Conservation (phyloP, 2,329 filamentous ascomycete species). For the Botrytis aclada region DNA sequence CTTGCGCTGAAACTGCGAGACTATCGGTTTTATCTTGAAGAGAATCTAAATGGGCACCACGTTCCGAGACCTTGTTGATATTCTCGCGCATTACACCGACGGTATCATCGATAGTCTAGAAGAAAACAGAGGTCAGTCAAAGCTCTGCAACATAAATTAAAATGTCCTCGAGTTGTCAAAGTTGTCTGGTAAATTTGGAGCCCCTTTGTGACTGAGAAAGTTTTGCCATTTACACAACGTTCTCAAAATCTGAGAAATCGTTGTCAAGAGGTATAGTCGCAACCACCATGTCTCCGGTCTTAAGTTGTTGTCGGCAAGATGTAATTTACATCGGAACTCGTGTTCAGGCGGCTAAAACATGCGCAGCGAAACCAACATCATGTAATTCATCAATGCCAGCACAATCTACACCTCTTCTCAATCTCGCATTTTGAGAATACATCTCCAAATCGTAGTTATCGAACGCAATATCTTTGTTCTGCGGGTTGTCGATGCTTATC, state of each 20-base stretch:
- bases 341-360: slow-evolving; percentile 25
- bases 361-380: slow-evolving; percentile 21
- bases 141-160: slow-evolving; percentile 6
- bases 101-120: slow-evolving; percentile 94
- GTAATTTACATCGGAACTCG: background rate
- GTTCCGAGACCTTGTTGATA: slow-evolving; percentile 93
- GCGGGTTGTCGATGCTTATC: background rate
- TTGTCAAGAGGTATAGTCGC: background rate
- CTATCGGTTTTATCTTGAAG: slow-evolving; percentile 95
- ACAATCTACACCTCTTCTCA: background rate
- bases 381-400: slow-evolving; percentile 8
- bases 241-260: background rate
- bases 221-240: background rate
- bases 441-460: background rate
- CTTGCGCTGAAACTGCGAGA: slow-evolving; percentile 86
- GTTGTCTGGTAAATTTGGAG: background rate
- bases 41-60: slow-evolving; percentile 82
- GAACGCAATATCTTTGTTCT: background rate
- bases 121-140: slow-evolving; percentile 26
- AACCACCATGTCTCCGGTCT: background rate
- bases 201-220: background rate
- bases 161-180: slow-evolving; percentile 1
- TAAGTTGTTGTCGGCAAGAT: too few relatives aligned
- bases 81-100: slow-evolving; percentile 96
- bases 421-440: background rate